These are phyloP conservation scores for Solanum okadae DNA, from an alignment of 257 asterid species.

Conservation along the genomic window DNA sequence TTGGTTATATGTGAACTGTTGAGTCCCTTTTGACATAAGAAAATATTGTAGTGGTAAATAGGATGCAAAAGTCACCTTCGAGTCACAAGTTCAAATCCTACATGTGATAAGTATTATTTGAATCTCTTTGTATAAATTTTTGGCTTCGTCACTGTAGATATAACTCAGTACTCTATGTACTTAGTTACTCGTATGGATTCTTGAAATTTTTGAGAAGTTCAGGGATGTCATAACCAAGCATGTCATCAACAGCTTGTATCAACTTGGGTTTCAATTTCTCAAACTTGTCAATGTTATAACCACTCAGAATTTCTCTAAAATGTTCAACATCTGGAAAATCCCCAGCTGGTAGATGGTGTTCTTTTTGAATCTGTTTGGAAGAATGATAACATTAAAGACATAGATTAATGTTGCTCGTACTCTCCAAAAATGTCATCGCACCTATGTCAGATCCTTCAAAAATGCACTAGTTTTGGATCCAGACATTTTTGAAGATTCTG, in stretches of 20 bases:
- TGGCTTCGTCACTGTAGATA: not conserved
- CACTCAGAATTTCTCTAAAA: slow-evolving; percentile 52
- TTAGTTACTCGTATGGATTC: slow-evolving; percentile 61
- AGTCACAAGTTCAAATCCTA: not conserved
- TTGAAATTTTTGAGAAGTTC: slow-evolving; percentile 77
- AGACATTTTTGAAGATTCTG: not conserved
- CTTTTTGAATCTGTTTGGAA: slow-evolving; percentile 63
- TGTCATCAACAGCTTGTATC: slow-evolving; percentile 83
- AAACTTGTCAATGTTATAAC: slow-evolving; percentile 72
- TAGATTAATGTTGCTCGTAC: not conserved
- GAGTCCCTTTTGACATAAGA: not conserved
- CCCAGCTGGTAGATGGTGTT: slow-evolving; percentile 76
- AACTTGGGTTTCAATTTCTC: slow-evolving; percentile 82
- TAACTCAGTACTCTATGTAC: not conserved
- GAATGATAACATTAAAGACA: not conserved
- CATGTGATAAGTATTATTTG: not conserved
- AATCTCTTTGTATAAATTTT: not conserved
- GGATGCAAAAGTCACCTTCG: not conserved
- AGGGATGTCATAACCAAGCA: slow-evolving; percentile 95
- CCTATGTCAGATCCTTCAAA: not conserved
- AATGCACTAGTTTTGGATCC: not conserved
- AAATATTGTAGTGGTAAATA: not conserved
- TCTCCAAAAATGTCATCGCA: not conserved
- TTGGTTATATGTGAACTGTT: not conserved
- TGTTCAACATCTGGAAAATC: slow-evolving; percentile 85